Evolutionary conservation across 176 grass and related monocot genomes (phyloP).

Genomic region (Oryza glaberrima): DNA sequence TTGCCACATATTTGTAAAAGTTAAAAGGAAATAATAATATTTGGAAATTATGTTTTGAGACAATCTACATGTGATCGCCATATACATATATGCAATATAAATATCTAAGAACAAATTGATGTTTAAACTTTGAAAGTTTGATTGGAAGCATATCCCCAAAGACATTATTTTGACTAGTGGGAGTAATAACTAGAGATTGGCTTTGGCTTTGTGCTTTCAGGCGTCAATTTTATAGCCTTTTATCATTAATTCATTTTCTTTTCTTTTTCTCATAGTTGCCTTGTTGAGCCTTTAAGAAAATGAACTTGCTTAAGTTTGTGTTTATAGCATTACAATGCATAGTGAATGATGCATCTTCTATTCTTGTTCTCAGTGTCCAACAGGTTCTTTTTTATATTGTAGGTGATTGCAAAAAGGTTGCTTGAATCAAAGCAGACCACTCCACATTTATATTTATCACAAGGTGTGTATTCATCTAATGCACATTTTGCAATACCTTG

Average conservation of each 20-base stretch:
- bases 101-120: no score
- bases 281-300: slow-evolving; percentile 19
- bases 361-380: slow-evolving; percentile 9
- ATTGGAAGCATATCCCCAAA: no score
- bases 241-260: slow-evolving; percentile 3
- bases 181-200: neutral
- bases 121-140: no score
- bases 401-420: slow-evolving; percentile 95
- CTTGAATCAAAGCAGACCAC: slow-evolving; percentile 93
- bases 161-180: no score
- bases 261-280: slow-evolving; percentile 20
- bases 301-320: slow-evolving; percentile 37
- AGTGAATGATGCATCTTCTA: neutral
- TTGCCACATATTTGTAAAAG: no score
- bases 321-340: neutral
- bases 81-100: no score
- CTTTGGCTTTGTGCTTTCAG: neutral
- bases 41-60: no score
- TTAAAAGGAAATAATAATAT: no score
- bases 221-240: neutral
- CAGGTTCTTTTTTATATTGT: slow-evolving; percentile 22
- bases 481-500: slow-evolving; percentile 31
- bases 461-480: slow-evolving; percentile 60
- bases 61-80: no score
- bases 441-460: slow-evolving; percentile 92